Percentiles rank a stretch among this genome's conserved stretches.
These are phyloP conservation scores for Phalaenopsis equestris DNA, from an alignment of 106 monocot genomes.

Conservation along the genomic window DNA sequence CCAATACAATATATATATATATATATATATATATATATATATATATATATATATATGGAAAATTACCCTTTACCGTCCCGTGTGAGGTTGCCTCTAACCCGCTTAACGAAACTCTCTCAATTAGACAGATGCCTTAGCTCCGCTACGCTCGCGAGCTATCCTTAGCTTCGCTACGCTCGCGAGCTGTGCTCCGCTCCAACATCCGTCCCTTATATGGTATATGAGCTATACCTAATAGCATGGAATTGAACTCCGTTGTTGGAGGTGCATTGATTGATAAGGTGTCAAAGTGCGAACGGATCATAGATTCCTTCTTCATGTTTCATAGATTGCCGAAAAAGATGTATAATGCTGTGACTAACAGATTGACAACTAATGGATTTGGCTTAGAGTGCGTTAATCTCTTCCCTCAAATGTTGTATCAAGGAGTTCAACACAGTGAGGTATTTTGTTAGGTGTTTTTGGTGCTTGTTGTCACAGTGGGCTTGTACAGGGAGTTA, in stretches of 20 bases:
- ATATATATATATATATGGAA: no score
- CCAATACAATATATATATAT: no score
- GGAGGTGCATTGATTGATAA: slow-evolving; percentile 25
- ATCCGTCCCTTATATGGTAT: no score
- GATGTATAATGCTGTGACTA: slow-evolving; percentile 31
- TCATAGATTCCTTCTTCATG: slow-evolving; percentile 14
- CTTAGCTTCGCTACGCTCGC: no score
- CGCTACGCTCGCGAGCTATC: no score
- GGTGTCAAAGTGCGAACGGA: no score
- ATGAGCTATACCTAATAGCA: background rate
- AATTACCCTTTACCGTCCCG: no score
- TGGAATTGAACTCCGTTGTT: background rate
- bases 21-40: no score
- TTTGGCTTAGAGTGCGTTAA: slow-evolving; percentile 12
- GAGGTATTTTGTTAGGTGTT: slow-evolving; percentile 44
- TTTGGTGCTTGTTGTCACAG: slow-evolving; percentile 46
- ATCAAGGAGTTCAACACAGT: slow-evolving; percentile 12
- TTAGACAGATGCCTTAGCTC: no score
- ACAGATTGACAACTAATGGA: slow-evolving; percentile 42
- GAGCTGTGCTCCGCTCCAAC: no score
- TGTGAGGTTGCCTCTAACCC: no score
- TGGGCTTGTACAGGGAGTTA: slow-evolving; percentile 28
- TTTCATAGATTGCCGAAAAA: slow-evolving; percentile 14
- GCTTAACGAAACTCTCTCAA: no score
- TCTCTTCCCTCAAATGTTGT: slow-evolving; percentile 33